Conservation (phyloP, 768 basidiomycete species). For the Pholiota molesta region DNA sequence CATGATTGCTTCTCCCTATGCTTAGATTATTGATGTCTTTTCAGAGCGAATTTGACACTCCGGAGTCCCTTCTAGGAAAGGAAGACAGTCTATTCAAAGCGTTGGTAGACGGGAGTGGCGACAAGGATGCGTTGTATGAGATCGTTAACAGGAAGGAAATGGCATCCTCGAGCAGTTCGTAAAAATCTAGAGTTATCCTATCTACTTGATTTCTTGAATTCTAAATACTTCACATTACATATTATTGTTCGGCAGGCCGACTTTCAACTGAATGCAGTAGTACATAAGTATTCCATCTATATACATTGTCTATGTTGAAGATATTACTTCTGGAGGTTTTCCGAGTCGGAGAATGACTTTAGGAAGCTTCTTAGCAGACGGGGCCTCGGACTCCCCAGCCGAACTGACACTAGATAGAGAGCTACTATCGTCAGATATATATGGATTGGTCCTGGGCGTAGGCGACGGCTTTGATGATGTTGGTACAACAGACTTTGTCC, state of each 20-base stretch:
- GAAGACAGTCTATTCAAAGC: constrained; percentile 19
- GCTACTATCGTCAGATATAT: constrained; percentile 16
- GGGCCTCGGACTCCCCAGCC: constrained; percentile 19
- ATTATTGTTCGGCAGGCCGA: too few species aligned
- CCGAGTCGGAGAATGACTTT: constrained; percentile 61
- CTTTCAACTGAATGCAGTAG: too few species aligned
- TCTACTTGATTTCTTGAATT: too few species aligned
- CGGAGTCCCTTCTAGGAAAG: constrained; percentile 15
- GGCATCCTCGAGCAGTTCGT: not conserved
- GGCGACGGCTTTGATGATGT: not conserved
- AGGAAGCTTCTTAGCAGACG: constrained; percentile 47
- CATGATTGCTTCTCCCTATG: constrained; percentile 4
- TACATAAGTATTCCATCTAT: too few species aligned
- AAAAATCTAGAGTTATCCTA: too few species aligned
- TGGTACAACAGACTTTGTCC: not conserved
- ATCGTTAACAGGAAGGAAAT: not conserved
- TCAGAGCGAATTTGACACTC: constrained; percentile 24
- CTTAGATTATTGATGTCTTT: constrained; percentile 25
- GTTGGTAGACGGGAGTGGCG: constrained; percentile 24
- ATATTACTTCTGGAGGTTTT: constrained; percentile 32
- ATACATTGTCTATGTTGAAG: not conserved
- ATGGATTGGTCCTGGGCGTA: not conserved
- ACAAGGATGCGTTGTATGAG: constrained; percentile 22
- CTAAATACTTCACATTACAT: too few species aligned
- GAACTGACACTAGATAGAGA: constrained; percentile 19